phyloP scores from a whole-genome alignment of 2,329 filamentous ascomycete species.

The Thermomyces lanuginosus region DNA sequence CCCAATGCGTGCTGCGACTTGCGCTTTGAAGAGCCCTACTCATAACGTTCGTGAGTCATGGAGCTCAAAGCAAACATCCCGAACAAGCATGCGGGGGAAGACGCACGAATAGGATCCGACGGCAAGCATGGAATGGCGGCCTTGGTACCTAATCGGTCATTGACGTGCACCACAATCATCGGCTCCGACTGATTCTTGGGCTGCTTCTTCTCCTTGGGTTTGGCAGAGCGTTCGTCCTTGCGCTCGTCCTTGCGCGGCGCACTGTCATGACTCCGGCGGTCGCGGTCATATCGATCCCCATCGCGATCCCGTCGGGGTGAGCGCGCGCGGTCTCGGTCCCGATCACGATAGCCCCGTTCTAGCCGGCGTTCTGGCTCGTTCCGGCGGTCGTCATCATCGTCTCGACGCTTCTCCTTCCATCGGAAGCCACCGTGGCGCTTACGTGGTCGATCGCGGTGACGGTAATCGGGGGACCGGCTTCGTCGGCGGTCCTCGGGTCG shows the following conservation, averaged over 20 bases:
- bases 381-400: conserved; percentile 35
- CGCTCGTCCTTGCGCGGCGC: conserved; percentile 14
- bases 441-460: conserved; percentile 22
- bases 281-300: conserved; percentile 14
- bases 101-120: conserved; percentile 55
- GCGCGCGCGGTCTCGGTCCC: conserved; percentile 19
- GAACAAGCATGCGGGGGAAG: conserved; percentile 4
- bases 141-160: conserved; percentile 92
- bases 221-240: conserved; percentile 29
- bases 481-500: conserved; percentile 23
- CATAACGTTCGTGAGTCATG: conserved; percentile 1
- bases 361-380: conserved; percentile 33
- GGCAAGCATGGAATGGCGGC: conserved; percentile 80
- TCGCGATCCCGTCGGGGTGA: conserved; percentile 26
- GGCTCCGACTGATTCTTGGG: conserved; percentile 40
- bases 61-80: conserved; percentile 5
- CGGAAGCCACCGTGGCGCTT: conserved; percentile 30
- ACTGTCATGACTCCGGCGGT: conserved; percentile 10
- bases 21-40: conserved; percentile 62
- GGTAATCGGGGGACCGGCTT: conserved; percentile 27
- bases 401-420: conserved; percentile 35
- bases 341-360: conserved; percentile 37
- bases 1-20: conserved; percentile 79
- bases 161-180: conserved; percentile 89
- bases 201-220: conserved; percentile 20